Conservation (phyloP, 2,329 filamentous ascomycete species). For the Botrytis medusae region DNA sequence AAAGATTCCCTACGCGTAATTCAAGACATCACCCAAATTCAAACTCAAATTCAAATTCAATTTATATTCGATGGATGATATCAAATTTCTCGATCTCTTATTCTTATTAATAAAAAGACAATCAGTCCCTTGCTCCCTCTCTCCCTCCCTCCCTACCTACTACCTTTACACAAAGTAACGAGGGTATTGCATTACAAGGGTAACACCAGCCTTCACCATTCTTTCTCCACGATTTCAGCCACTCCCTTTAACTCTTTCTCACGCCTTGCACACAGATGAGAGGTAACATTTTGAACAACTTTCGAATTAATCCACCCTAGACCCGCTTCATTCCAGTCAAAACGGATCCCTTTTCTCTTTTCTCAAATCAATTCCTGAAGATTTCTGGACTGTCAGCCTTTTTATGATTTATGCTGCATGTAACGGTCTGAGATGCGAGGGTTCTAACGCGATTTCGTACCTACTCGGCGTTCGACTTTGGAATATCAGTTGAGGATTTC, state of each 20-base stretch:
- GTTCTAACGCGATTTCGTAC: conserved; percentile 11
- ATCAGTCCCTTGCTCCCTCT: too few relatives aligned
- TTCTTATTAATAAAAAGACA: too few relatives aligned
- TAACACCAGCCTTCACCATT: conserved; percentile 21
- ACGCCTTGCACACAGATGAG: background rate
- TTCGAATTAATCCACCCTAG: conserved; percentile 8
- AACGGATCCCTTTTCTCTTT: background rate
- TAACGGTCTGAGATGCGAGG: conserved; percentile 6
- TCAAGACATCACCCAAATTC: background rate
- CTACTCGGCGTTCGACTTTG: conserved; percentile 14
- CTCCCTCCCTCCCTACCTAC: too few relatives aligned
- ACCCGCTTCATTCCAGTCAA: conserved; percentile 17
- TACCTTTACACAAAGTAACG: background rate
- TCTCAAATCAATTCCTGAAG: conserved; percentile 7
- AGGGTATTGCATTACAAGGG: conserved; percentile 1
- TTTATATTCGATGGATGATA: background rate
- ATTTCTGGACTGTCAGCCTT: conserved; percentile 3
- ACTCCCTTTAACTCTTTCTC: conserved; percentile 14
- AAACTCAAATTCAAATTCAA: too few relatives aligned
- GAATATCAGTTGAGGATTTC: conserved; percentile 1
- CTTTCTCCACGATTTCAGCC: conserved; percentile 22
- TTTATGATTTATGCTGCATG: conserved; percentile 11
- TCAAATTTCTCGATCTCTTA: background rate
- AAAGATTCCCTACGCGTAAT: background rate
- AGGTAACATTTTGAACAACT: conserved; percentile 14